phyloP scores from a whole-genome alignment of 179 eudicot species.

The Gypsophila paniculata region DNA sequence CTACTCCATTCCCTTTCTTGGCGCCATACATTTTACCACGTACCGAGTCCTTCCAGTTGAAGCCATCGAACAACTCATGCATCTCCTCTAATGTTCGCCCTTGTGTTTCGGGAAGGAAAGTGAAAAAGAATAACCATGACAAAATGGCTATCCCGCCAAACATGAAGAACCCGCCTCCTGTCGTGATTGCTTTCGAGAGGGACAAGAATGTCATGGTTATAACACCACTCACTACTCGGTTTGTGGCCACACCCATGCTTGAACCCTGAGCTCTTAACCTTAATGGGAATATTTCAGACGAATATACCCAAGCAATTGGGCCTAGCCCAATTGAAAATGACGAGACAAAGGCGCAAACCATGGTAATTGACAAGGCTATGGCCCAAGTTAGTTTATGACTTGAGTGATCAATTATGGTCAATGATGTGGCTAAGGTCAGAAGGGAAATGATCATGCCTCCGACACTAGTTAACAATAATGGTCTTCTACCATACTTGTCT shows the following conservation, averaged over 20 bases:
- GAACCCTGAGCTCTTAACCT: conserved; percentile 73
- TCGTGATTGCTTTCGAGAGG: conserved; percentile 41
- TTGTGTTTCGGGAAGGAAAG: conserved; percentile 63
- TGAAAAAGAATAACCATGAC: conserved; percentile 58
- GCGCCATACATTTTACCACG: conserved; percentile 11
- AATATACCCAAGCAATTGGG: conserved; percentile 65
- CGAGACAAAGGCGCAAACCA: conserved; percentile 36
- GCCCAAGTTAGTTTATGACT: conserved; percentile 34
- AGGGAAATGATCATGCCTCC: conserved; percentile 38
- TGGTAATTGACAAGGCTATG: conserved; percentile 32
- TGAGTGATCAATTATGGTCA: conserved; percentile 35
- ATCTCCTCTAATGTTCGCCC: conserved; percentile 63
- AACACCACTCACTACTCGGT: conserved; percentile 61
- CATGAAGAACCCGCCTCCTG: conserved; percentile 70
- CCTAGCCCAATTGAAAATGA: conserved; percentile 46
- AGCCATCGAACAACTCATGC: conserved; percentile 56
- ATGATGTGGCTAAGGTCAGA: conserved; percentile 23
- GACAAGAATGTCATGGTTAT: conserved; percentile 59
- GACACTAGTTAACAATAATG: conserved; percentile 36
- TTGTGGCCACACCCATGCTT: conserved; percentile 53
- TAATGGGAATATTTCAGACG: conserved; percentile 71
- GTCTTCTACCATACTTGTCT: conserved; percentile 39
- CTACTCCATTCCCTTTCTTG: not conserved
- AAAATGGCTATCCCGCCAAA: conserved; percentile 42
- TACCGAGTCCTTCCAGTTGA: conserved; percentile 41